Base-by-base conservation (phyloP, 257 asterid species). In the Ophiorrhiza pumila region DNA sequence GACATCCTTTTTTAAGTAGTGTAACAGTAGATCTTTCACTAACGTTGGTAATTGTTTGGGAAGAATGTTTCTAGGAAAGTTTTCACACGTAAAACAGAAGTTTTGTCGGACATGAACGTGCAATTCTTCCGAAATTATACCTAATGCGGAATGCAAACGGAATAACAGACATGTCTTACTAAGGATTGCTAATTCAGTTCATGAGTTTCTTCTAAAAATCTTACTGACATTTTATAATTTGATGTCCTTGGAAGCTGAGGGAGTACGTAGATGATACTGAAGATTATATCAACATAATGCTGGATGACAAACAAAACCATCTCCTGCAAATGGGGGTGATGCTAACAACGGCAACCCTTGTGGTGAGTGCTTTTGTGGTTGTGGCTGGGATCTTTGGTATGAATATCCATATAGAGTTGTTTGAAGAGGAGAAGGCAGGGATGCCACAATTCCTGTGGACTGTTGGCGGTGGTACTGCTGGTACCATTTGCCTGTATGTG, bases 191-290 rank as follows among this genome's bases (percentile, higher is more conserved):
- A 25, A 34, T 45, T 17, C n/a, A 61, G 41, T 41, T 41, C 43
- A 41, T 56, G 10, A 55, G 27, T 31, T 34, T 14, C 34, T 41
- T 60, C 0, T 39, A 43, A 9, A n/a, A 20, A 55, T 69, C 37
- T 59, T 25, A 63, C 68, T 76, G n/a, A 69, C 65, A 35, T 63
- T 22, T 20, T 75, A 2, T 72, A 12, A 12, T 23, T 50, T 39
- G 27, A 13, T 77, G 53, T 18, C 67, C 42, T 77, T 74, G 22
- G 77, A 71, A 91, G 96, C 81, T 92, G 84, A 83, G 92, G 83
- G 98, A 92, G 76, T 90, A 92, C 39, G 94, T 92, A 37, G 98
- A 92, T 37, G 97, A 92, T 84, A 92, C 98, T 0, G 98, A 92
- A 72, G 96, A 92, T 60, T 90, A 88, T 77, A 87, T 92, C 72